phyloP scores from a whole-genome alignment of 2,329 filamentous ascomycete genomes.

The Pseudogymnoascus destructans region DNA sequence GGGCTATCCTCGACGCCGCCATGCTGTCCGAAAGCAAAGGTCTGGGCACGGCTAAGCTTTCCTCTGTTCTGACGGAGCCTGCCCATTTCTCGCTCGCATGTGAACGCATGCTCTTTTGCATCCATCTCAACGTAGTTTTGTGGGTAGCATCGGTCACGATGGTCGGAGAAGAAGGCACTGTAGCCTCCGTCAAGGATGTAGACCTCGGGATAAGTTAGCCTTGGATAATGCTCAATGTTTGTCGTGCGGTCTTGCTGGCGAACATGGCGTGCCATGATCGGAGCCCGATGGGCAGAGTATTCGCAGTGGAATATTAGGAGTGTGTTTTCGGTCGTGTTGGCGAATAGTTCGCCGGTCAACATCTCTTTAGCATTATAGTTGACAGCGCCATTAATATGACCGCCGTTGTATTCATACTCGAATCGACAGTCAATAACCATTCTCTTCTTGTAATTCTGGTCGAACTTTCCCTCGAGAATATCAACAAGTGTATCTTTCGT shows the following conservation, averaged over 20 bases:
- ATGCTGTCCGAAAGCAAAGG: slow-evolving; percentile 84
- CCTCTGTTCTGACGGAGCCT: slow-evolving; percentile 76
- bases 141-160: slow-evolving; percentile 73
- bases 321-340: slow-evolving; percentile 48
- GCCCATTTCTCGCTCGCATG: slow-evolving; percentile 89
- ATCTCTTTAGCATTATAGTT: slow-evolving; percentile 97
- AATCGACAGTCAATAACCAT: slow-evolving; percentile 94
- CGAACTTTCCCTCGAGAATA: slow-evolving; percentile 77
- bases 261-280: slow-evolving; percentile 89
- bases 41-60: slow-evolving; percentile 77
- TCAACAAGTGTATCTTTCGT: slow-evolving; percentile 67
- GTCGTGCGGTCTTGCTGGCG: slow-evolving; percentile 75
- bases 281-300: slow-evolving; percentile 91
- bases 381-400: slow-evolving; percentile 83
- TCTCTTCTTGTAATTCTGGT: slow-evolving; percentile 62
- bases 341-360: slow-evolving; percentile 66
- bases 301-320: slow-evolving; percentile 94
- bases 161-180: slow-evolving; percentile 75
- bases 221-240: slow-evolving; percentile 78
- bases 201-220: slow-evolving; percentile 86
- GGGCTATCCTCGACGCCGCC: slow-evolving; percentile 45
- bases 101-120: slow-evolving; percentile 77
- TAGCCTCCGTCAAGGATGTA: slow-evolving; percentile 97
- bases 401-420: slow-evolving; percentile 96
- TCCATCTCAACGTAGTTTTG: slow-evolving; percentile 97